phyloP scores from a whole-genome alignment of 2,329 filamentous ascomycete genomes.

The Xylaria sp. region DNA sequence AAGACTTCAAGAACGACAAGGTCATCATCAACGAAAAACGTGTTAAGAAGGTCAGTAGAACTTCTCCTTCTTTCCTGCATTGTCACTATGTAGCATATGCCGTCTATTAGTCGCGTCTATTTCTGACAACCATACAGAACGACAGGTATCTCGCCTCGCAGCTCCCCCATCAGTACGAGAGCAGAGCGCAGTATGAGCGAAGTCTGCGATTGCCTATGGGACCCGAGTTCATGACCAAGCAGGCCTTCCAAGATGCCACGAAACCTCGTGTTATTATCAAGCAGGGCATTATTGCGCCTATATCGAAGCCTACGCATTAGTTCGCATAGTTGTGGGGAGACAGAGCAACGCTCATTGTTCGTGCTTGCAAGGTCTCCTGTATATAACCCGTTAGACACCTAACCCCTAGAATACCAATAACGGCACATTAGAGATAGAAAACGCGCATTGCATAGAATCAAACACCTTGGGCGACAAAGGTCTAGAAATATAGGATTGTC shows the following conservation, averaged over 20 bases:
- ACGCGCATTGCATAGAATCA: not conserved
- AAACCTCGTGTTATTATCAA: conserved; percentile 91
- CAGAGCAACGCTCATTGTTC: not conserved
- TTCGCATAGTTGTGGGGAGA: not conserved
- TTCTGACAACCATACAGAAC: conserved; percentile 59
- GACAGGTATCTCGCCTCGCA: conserved; percentile 83
- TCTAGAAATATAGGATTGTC: not conserved
- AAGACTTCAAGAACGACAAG: conserved; percentile 79
- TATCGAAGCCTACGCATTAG: conserved; percentile 71
- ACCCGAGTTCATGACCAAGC: conserved; percentile 96
- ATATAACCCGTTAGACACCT: not conserved
- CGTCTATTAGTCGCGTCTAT: not conserved
- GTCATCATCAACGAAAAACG: conserved; percentile 94
- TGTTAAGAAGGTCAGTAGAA: conserved; percentile 74
- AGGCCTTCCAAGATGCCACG: conserved; percentile 85
- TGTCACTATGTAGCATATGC: not conserved
- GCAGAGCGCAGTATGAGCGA: conserved; percentile 85
- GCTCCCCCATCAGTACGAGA: conserved; percentile 91
- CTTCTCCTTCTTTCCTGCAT: not conserved
- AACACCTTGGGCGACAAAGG: not conserved
- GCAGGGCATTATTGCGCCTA: conserved; percentile 85
- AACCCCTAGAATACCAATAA: not conserved
- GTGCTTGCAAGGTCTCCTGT: not conserved
- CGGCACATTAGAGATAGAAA: not conserved
- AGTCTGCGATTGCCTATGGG: conserved; percentile 86